Base-by-base conservation (phyloP, 2,329 filamentous ascomycete species). In the Sclerotinia sclerotiorum region DNA sequence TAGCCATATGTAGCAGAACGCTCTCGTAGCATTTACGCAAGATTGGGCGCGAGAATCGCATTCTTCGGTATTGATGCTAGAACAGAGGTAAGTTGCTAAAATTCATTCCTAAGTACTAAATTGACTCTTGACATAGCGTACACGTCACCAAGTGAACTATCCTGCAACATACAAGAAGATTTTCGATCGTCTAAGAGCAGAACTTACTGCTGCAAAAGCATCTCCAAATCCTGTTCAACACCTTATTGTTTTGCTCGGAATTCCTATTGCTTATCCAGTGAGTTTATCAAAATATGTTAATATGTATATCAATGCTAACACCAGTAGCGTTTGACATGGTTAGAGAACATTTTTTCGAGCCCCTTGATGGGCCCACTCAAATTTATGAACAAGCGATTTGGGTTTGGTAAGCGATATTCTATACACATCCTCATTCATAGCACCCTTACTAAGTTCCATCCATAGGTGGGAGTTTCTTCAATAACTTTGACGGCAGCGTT, bases 81-180 rank as follows among this genome's bases (percentile, higher is more conserved):
- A 69, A 98, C 94, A 1, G 95, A 99, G 64, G 75, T 76, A 70
- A 70, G 68, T 46, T 1, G 11, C 29, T 19, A 35, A 0, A 7
- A 13, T 55, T 55, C 0, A 5, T 29, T n/a, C 7, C 17, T 1
- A 51, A 17, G 2, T 19, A 49, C 7, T 1, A 29, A 54, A 46
- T 44, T 67, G 21, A 67, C 24, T 19, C 24, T 15, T 24, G 3
- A 10, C 5, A 19, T 32, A 77, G 85, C 91, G 94, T 32, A 97
- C 94, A 11, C 88, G 94, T 49, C 93, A 96, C 76, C 93, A 97
- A 80, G 88, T 98, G 80, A 97, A 97, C 81, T 97, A 97, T 75
- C 90, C 93, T 60, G 91, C 94, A 76, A 97, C 93, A 0, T 97
- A 97, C 76, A 88, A 96, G 67, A 80, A 90, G 56, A 87, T 98